Percentiles rank a stretch among this genome's conserved stretches.
Evolutionary conservation across 2,329 filamentous ascomycete species (phyloP).

Genomic region (Periglandula ipomoeae): DNA sequence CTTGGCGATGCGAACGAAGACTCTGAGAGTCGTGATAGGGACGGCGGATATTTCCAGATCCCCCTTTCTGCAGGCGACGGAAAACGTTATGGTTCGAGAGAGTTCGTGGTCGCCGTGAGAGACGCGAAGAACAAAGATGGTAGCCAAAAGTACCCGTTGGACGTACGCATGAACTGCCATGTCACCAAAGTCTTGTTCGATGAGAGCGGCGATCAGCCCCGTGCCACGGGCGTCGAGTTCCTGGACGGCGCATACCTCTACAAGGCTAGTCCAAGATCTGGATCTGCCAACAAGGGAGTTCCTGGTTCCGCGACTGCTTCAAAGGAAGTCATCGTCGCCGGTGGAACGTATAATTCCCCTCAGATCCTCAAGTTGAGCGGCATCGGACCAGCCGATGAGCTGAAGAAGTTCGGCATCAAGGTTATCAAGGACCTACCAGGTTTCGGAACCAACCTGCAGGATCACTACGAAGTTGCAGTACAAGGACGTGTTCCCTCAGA

Average conservation of each 20-base stretch:
- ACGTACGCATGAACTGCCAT: constrained; percentile 17
- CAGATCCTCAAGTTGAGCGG: constrained; percentile 38
- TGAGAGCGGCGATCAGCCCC: constrained; percentile 17
- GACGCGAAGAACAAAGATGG: constrained; percentile 15
- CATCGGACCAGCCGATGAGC: constrained; percentile 31
- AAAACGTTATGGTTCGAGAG: constrained; percentile 37
- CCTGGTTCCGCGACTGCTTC: constrained; percentile 21
- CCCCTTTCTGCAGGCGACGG: constrained; percentile 35
- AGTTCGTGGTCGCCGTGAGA: constrained; percentile 32
- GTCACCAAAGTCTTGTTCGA: constrained; percentile 28
- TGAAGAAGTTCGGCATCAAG: constrained; percentile 34
- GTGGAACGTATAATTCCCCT: constrained; percentile 37
- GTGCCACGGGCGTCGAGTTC: constrained; percentile 34
- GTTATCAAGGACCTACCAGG: constrained; percentile 49
- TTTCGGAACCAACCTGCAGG: constrained; percentile 45
- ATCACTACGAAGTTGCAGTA: constrained; percentile 20
- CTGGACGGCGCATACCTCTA: constrained; percentile 32
- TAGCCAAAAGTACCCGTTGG: constrained; percentile 10
- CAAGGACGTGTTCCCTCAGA: constrained; percentile 10
- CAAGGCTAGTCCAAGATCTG: constrained; percentile 30
- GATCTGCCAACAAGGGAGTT: constrained; percentile 14
- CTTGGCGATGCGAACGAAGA: constrained; percentile 43
- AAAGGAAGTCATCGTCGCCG: constrained; percentile 38
- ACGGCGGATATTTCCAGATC: constrained; percentile 32
- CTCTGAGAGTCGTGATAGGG: constrained; percentile 31